These are phyloP conservation scores for Suillus variegatus DNA, from an alignment of 768 basidiomycete species.

Conservation along the genomic window DNA sequence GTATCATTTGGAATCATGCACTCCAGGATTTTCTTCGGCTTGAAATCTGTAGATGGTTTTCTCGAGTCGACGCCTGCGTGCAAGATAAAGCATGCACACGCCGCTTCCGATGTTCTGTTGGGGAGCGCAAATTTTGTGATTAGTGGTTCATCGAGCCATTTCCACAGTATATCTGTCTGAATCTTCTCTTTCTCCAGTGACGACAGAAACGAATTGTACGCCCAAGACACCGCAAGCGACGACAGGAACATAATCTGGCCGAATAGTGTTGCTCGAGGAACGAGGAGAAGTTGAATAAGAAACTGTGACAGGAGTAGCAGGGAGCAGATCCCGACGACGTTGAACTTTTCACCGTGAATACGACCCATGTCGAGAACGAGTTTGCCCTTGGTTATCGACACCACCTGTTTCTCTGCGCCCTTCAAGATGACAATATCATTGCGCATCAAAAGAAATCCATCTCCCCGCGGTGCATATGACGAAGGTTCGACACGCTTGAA, in stretches of 20 bases:
- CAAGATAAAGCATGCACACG: slow-evolving; percentile 17
- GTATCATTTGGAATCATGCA: slow-evolving; percentile 24
- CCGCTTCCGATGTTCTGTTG: slow-evolving; percentile 20
- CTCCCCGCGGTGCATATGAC: slow-evolving; percentile 20
- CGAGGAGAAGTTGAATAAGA: slow-evolving; percentile 32
- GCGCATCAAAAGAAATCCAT: slow-evolving; percentile 26
- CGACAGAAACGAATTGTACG: slow-evolving; percentile 30
- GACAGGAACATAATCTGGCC: slow-evolving; percentile 37
- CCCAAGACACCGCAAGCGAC: slow-evolving; percentile 35
- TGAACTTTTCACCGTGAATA: neutral
- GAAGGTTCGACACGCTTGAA: slow-evolving; percentile 20
- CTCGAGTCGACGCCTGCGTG: slow-evolving; percentile 1
- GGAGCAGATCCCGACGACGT: slow-evolving; percentile 24
- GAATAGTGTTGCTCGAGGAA: slow-evolving; percentile 33
- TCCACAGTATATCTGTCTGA: slow-evolving; percentile 24
- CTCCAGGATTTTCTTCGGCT: slow-evolving; percentile 15
- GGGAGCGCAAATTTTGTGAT: slow-evolving; percentile 15
- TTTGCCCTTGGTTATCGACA: slow-evolving; percentile 29
- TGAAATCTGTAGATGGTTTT: neutral
- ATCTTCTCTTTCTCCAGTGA: slow-evolving; percentile 30
- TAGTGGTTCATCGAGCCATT: slow-evolving; percentile 14
- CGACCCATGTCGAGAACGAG: slow-evolving; percentile 20
- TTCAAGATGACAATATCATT: slow-evolving; percentile 28
- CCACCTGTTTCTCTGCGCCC: slow-evolving; percentile 29
- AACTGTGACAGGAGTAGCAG: slow-evolving; percentile 31